These are phyloP conservation scores for Colletotrichum eleusines DNA, from an alignment of 2,329 filamentous ascomycete genomes.

Conservation along the genomic window DNA sequence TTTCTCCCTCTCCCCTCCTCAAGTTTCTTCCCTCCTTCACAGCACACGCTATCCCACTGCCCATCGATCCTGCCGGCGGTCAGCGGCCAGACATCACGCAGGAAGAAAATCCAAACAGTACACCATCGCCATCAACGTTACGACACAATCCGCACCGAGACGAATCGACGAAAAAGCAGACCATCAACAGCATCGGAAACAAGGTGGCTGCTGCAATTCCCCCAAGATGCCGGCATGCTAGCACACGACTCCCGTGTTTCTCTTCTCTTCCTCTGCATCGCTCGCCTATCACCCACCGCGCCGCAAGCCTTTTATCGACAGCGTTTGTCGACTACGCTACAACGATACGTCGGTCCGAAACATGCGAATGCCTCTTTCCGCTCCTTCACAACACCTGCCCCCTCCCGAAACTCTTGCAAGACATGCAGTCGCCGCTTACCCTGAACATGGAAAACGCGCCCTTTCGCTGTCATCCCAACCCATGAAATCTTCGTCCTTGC, in stretches of 20 bases:
- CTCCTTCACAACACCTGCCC: constrained; percentile 24
- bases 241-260: constrained; percentile 26
- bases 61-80: neutral
- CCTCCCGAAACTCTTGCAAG: constrained; percentile 29
- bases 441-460: constrained; percentile 38
- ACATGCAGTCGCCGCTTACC: constrained; percentile 29
- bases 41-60: constrained; percentile 13
- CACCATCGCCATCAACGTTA: neutral
- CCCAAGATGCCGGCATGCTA: constrained; percentile 41
- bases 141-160: constrained; percentile 4
- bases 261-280: constrained; percentile 19
- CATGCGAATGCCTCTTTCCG: constrained; percentile 38
- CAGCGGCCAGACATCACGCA: neutral
- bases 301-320: constrained; percentile 21
- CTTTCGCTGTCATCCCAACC: constrained; percentile 37
- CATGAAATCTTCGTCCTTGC: constrained; percentile 37
- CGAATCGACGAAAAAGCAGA: constrained; percentile 5
- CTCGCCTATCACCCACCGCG: neutral
- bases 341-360: constrained; percentile 23
- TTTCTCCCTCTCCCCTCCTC: constrained; percentile 24
- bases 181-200: constrained; percentile 3
- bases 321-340: constrained; percentile 8
- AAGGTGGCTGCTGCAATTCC: constrained; percentile 26
- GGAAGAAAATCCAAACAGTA: neutral
- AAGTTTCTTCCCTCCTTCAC: constrained; percentile 1